phyloP scores from a whole-genome alignment of 352 stramenopile species.

The Phytophthora ohioensis region DNA sequence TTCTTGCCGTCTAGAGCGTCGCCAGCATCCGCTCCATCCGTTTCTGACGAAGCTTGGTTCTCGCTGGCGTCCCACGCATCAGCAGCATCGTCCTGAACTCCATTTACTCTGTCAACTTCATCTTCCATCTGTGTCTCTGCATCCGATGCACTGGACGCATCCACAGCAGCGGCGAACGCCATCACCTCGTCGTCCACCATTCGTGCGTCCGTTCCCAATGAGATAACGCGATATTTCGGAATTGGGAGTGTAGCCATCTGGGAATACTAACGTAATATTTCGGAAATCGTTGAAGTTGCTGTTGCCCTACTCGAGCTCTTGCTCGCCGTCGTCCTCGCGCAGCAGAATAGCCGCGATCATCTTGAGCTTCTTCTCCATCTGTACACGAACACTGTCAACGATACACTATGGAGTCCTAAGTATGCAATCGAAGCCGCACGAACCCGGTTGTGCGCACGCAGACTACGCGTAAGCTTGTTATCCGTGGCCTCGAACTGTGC shows the following conservation, averaged over 20 bases:
- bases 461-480: constrained; percentile 34
- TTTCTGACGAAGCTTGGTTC: constrained; percentile 5
- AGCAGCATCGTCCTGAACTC: not conserved
- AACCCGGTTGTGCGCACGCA: constrained; percentile 50
- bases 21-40: not conserved
- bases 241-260: not conserved
- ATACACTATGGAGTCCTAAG: not conserved
- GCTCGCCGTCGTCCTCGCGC: constrained; percentile 41
- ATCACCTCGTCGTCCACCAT: constrained; percentile 26
- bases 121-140: constrained; percentile 5
- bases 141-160: not conserved
- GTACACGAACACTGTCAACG: not conserved
- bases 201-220: constrained; percentile 3
- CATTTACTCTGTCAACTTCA: not conserved
- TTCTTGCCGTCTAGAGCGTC: constrained; percentile 16
- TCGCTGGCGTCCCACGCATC: constrained; percentile 6
- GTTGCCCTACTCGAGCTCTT: constrained; percentile 30
- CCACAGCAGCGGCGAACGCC: not conserved
- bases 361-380: constrained; percentile 69
- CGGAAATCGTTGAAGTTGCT: constrained; percentile 15
- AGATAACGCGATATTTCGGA: constrained; percentile 23
- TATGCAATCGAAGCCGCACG: constrained; percentile 2
- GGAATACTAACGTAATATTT: constrained; percentile 27
- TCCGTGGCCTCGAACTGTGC: constrained; percentile 46
- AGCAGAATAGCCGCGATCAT: constrained; percentile 59